Conservation (phyloP, 495 filamentous ascomycete species). For the Filosporella fistucella region DNA sequence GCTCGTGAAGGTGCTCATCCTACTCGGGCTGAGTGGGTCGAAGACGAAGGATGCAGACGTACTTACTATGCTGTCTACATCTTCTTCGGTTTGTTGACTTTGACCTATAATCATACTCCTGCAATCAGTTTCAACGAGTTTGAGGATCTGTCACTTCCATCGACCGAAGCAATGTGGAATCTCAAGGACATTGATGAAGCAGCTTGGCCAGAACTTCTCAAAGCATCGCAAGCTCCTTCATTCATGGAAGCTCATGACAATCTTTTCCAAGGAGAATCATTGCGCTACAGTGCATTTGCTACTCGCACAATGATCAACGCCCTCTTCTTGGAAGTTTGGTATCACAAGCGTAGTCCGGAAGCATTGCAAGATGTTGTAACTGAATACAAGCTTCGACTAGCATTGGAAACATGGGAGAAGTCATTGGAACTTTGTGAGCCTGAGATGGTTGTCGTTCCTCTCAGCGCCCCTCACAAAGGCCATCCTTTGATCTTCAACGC, state of each 20-base stretch:
- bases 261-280: slow-evolving; percentile 86
- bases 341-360: slow-evolving; percentile 95
- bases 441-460: slow-evolving; percentile 82
- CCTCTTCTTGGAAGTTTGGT: slow-evolving; percentile 97
- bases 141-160: slow-evolving; percentile 86
- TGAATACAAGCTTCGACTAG: slow-evolving; percentile 95
- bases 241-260: slow-evolving; percentile 93
- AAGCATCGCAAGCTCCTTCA: slow-evolving; percentile 65
- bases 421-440: slow-evolving; percentile 91
- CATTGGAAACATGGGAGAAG: slow-evolving; percentile 96
- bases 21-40: slow-evolving; percentile 88
- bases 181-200: slow-evolving; percentile 74
- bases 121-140: slow-evolving; percentile 98
- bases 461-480: slow-evolving; percentile 95
- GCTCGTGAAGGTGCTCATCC: slow-evolving; percentile 74
- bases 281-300: slow-evolving; percentile 94
- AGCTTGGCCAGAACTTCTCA: slow-evolving; percentile 74
- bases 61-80: slow-evolving; percentile 99
- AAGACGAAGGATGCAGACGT: slow-evolving; percentile 92
- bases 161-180: slow-evolving; percentile 94
- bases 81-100: slow-evolving; percentile 93
- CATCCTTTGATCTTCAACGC: slow-evolving; percentile 98
- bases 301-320: slow-evolving; percentile 99
- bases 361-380: slow-evolving; percentile 94
- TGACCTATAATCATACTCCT: slow-evolving; percentile 97